Conservation (phyloP, 163 green algal species). For the Chloroidium sp. region DNA sequence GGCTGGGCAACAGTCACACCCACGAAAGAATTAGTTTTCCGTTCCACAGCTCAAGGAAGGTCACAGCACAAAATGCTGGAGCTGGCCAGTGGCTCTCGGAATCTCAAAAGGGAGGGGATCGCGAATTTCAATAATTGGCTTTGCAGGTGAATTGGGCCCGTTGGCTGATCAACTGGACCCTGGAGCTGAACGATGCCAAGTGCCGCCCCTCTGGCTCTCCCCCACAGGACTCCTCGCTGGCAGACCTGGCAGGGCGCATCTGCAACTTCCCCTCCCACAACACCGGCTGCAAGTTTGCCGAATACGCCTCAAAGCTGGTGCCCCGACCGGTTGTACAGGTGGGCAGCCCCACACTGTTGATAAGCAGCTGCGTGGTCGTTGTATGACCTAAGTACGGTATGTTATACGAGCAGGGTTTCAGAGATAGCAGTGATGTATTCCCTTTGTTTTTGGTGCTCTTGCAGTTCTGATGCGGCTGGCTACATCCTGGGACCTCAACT, state of each 20-base stretch:
- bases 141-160: slow-evolving; percentile 24
- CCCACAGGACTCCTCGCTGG: slow-evolving; percentile 12
- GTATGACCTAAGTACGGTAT: too few species aligned
- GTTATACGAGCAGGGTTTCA: too few species aligned
- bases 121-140: not conserved
- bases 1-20: too few species aligned
- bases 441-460: not conserved
- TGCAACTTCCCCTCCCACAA: slow-evolving; percentile 25
- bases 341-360: not conserved
- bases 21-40: too few species aligned
- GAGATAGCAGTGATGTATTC: not conserved
- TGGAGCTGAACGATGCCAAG: slow-evolving; percentile 44
- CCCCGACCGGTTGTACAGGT: not conserved
- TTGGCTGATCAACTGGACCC: slow-evolving; percentile 26
- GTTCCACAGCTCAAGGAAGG: too few species aligned
- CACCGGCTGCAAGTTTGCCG: slow-evolving; percentile 17
- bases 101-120: too few species aligned
- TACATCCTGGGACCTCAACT: too few species aligned
- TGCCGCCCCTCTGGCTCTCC: slow-evolving; percentile 31
- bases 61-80: too few species aligned
- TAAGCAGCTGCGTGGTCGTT: too few species aligned
- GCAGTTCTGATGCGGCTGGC: too few species aligned
- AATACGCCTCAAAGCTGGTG: not conserved
- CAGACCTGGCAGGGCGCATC: slow-evolving; percentile 2
- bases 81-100: too few species aligned